phyloP scores from a whole-genome alignment of 2,329 filamentous ascomycete genomes.

The Colletotrichum sp. region DNA sequence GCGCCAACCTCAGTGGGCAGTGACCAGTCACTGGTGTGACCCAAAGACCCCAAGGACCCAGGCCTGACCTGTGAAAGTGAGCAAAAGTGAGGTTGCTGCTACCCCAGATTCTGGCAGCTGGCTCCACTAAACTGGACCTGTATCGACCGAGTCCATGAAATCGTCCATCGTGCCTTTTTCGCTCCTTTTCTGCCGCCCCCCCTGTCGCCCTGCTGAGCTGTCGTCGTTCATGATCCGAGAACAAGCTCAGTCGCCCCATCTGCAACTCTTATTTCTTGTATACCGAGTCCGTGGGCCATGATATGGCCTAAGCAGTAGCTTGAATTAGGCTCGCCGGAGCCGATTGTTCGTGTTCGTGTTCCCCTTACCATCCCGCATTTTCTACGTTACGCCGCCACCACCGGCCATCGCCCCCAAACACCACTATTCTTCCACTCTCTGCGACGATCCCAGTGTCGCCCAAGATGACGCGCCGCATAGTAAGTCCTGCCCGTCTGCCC shows the following conservation, averaged over 20 bases:
- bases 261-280: background rate
- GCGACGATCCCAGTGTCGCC: conserved; percentile 1
- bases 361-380: background rate
- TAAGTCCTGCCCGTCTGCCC: background rate
- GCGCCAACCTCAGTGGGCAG: background rate
- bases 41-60: background rate
- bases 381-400: background rate
- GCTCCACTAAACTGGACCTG: conserved; percentile 8
- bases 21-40: background rate
- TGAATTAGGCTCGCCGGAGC: conserved; percentile 17
- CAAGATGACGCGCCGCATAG: conserved; percentile 27
- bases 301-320: conserved; percentile 19
- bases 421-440: background rate
- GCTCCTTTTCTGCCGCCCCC: conserved; percentile 7
- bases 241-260: conserved; percentile 5
- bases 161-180: background rate
- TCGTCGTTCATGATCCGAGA: background rate
- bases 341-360: conserved; percentile 10
- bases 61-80: background rate
- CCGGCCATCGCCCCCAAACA: background rate
- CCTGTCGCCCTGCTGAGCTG: conserved; percentile 2
- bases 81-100: conserved; percentile 2
- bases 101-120: conserved; percentile 15
- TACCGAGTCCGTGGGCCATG: conserved; percentile 3
- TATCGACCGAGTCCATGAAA: conserved; percentile 4